phyloP scores from a whole-genome alignment of 2,329 filamentous ascomycete species.

The Sphaerulina populicola region DNA sequence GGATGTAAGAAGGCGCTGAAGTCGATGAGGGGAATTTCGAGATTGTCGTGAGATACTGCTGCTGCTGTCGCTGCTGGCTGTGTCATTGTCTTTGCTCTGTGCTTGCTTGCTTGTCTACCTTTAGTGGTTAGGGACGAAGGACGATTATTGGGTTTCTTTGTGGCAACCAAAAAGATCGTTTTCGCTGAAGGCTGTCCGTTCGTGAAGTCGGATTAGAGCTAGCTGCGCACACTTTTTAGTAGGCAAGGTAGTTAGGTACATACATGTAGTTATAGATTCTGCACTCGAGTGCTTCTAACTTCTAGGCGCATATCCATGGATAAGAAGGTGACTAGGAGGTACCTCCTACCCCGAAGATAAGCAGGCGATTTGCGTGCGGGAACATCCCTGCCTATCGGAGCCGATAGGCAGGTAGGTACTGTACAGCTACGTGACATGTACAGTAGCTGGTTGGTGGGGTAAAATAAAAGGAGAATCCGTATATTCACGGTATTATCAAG shows the following conservation, averaged over 20 bases:
- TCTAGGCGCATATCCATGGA: background rate
- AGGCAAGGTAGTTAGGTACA: too few relatives aligned
- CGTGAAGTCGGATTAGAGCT: slow-evolving; percentile 15
- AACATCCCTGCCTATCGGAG: slow-evolving; percentile 7
- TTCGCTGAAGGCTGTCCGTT: background rate
- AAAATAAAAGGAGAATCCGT: background rate
- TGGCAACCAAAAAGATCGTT: too few relatives aligned
- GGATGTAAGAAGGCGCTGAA: slow-evolving; percentile 57
- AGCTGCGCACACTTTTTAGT: slow-evolving; percentile 1
- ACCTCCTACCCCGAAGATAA: slow-evolving; percentile 7
- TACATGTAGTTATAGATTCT: slow-evolving; percentile 3
- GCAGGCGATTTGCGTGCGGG: slow-evolving; percentile 7
- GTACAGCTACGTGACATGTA: background rate
- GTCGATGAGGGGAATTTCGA: slow-evolving; percentile 52
- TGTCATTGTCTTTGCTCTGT: slow-evolving; percentile 10
- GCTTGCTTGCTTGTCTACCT: background rate
- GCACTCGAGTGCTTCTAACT: slow-evolving; percentile 1
- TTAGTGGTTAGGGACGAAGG: background rate
- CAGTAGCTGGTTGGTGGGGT: slow-evolving; percentile 7
- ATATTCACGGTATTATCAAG: background rate
- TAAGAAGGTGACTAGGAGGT: background rate
- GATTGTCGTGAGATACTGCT: slow-evolving; percentile 34
- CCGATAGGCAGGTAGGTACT: slow-evolving; percentile 10
- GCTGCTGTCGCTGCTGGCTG: slow-evolving; percentile 24
- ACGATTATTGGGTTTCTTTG: background rate